Conservation (phyloP, 2,329 filamentous ascomycete genomes). For the Neurospora sp. region DNA sequence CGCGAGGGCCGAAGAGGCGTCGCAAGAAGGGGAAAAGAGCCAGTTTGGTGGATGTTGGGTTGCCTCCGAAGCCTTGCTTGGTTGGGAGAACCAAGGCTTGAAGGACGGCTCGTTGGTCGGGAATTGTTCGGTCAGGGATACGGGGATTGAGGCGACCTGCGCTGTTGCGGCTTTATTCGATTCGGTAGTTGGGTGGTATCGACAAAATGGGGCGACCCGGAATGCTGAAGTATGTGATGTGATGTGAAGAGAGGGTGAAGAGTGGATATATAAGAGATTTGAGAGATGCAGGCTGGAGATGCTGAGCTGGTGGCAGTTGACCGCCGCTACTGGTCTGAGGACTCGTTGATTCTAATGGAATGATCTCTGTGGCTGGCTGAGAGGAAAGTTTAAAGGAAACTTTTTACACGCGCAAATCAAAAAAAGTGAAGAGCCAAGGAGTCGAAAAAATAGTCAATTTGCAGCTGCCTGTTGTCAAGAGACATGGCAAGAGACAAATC, state of each 20-base stretch:
- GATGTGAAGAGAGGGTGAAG: neutral
- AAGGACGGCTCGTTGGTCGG: neutral
- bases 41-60: conserved; percentile 25
- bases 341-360: neutral
- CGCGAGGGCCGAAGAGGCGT: conserved; percentile 28
- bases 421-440: neutral
- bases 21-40: conserved; percentile 34
- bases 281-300: neutral
- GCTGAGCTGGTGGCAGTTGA: neutral
- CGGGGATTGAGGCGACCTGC: neutral
- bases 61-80: neutral
- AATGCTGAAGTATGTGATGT: neutral
- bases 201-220: neutral
- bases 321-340: neutral
- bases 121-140: neutral
- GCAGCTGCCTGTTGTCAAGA: neutral
- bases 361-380: neutral
- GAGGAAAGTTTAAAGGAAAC: neutral
- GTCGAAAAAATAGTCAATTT: neutral
- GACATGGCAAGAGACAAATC: neutral
- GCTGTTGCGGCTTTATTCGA: neutral
- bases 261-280: neutral
- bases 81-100: neutral
- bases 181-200: neutral
- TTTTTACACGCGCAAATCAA: neutral